Evolutionary conservation across 1,284 basidiomycete genomes (phyloP).

Genomic region (Melampsora medusae): DNA sequence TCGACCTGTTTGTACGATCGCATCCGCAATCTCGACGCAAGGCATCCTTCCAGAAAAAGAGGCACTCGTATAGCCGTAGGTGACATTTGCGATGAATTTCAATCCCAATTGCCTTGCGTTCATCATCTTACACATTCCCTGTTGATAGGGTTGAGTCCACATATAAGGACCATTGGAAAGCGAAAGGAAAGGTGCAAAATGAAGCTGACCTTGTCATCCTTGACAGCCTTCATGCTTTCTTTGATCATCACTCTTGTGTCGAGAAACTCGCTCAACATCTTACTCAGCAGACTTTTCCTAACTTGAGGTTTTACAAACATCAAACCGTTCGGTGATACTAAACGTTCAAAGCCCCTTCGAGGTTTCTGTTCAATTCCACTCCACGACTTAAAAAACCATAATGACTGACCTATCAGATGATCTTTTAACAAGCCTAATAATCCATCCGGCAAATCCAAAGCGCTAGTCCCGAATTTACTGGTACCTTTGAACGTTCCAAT

Average conservation of each 20-base stretch:
- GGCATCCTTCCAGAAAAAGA: slow-evolving; percentile 96
- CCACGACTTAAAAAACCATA: background rate
- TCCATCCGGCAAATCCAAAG: slow-evolving; percentile 70
- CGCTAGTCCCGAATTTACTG: slow-evolving; percentile 77
- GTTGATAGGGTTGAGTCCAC: slow-evolving; percentile 21
- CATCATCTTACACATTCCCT: slow-evolving; percentile 72
- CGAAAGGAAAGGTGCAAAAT: background rate
- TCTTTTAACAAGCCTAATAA: slow-evolving; percentile 68
- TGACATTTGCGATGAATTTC: slow-evolving; percentile 82
- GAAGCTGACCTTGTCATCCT: slow-evolving; percentile 67
- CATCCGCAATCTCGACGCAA: slow-evolving; percentile 94
- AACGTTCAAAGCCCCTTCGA: too few relatives aligned
- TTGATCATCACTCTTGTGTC: slow-evolving; percentile 99
- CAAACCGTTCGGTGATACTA: slow-evolving; percentile 90
- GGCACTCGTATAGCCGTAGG: slow-evolving; percentile 91
- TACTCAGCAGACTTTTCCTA: slow-evolving; percentile 76
- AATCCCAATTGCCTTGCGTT: slow-evolving; percentile 84
- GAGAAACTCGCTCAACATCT: slow-evolving; percentile 89
- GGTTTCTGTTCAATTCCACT: too few relatives aligned
- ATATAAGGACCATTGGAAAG: background rate
- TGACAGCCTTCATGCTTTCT: slow-evolving; percentile 80
- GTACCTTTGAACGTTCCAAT: slow-evolving; percentile 77
- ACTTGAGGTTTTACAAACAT: slow-evolving; percentile 85
- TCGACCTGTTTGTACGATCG: slow-evolving; percentile 91
- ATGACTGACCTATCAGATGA: slow-evolving; percentile 67